Base-by-base conservation (phyloP, 1,284 basidiomycete species). In the Ceratobasidium sp. region DNA sequence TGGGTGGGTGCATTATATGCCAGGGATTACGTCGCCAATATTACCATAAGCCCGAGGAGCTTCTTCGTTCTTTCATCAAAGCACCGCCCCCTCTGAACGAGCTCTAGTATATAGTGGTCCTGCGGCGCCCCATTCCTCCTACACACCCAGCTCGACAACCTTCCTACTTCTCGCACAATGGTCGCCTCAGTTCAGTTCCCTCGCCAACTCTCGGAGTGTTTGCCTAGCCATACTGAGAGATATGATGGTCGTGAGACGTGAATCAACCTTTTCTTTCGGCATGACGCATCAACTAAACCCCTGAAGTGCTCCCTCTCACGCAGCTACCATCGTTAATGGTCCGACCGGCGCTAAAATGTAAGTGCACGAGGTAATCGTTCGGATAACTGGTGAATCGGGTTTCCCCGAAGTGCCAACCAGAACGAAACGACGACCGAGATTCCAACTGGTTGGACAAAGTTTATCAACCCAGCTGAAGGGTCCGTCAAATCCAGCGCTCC, bases 381-480 rank as follows among this genome's bases (percentile, higher is more conserved):
- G 7, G 9, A 1, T 19, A 41, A 37, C 19, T 14, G 7, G 9
- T 39, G 29, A 39, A 9, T 22, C 13, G 11, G 29, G 34, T 37
- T 37, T n/a, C 58, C 34, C 29, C 4, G 14, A 19, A 64, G 43
- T 49, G 46, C 22, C 4, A 49, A 49, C 22, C 29, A 49, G 16
- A 46, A 64, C 5, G 22, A 29, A 27, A n/a, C 31, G 2, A 22
- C 27, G 19, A 64, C 34, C 9, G 34, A 46, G 3, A 19, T 43
- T 31, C 68, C 51, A 16, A n/a, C 14, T 14, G 68, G 43, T 16
- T 71, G 68, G 68, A 14, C 14, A 6, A 54, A 59, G 22, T 48
- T 4, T 19, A 29, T 27, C 13, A 71, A 71, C n/a, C 68, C 68
- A 9, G 68, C 68, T 4, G 68, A 71, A 59, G 68, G 68, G 68